Percentiles rank a stretch among this genome's conserved stretches.
Conservation (phyloP, 345 rosid species). For the Salix dunnii region DNA sequence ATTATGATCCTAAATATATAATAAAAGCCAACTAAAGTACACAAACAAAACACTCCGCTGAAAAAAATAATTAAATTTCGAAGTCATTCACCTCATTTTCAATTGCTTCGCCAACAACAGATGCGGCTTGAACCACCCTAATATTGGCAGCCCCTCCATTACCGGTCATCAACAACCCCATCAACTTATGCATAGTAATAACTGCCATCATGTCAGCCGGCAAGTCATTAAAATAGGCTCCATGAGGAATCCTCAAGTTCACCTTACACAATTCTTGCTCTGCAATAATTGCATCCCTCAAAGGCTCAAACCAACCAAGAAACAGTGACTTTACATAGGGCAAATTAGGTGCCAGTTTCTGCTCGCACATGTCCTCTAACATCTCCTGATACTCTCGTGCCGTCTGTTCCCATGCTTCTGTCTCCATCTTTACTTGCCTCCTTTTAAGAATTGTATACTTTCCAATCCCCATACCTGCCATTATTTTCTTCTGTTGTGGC, state of each 20-base stretch:
- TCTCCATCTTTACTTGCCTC: conserved; percentile 81
- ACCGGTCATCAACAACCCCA: conserved; percentile 73
- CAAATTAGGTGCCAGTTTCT: conserved; percentile 91
- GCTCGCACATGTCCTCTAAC: conserved; percentile 84
- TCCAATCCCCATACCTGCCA: conserved; percentile 52
- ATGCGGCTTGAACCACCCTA: conserved; percentile 71
- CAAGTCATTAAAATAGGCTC: conserved; percentile 49
- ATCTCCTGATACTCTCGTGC: conserved; percentile 83
- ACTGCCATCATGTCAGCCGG: conserved; percentile 91
- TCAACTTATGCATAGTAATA: conserved; percentile 87
- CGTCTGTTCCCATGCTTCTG: conserved; percentile 88
- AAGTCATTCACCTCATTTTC: conserved; percentile 74
- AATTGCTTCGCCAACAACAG: conserved; percentile 83
- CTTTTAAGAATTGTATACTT: conserved; percentile 51
- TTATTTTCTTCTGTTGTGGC: conserved; percentile 39
- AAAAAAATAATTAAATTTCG: neutral
- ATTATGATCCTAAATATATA: neutral
- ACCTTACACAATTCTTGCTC: conserved; percentile 56
- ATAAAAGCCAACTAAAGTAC: neutral
- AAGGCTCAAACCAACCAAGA: conserved; percentile 95
- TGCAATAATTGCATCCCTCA: conserved; percentile 67
- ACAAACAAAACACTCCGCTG: neutral
- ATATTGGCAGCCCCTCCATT: conserved; percentile 56
- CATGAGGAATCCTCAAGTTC: conserved; percentile 39
- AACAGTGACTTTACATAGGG: conserved; percentile 83